phyloP scores from a whole-genome alignment of 2,329 filamentous ascomycete genomes.

The Fusarium nygamai region DNA sequence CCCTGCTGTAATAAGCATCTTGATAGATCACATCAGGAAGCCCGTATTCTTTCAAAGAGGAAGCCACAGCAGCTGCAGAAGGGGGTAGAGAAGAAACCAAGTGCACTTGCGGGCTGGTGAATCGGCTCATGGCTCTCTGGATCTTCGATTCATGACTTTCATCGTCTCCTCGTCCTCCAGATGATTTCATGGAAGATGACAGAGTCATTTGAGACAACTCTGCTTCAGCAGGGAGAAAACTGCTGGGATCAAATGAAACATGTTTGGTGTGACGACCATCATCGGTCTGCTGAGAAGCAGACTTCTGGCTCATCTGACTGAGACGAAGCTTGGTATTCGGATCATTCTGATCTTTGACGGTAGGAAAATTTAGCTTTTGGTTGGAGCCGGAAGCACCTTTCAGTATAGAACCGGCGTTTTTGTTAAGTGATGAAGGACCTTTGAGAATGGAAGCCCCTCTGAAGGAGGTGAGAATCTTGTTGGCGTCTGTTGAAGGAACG shows the following conservation, averaged over 20 bases:
- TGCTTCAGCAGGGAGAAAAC: constrained; percentile 5
- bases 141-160: constrained; percentile 16
- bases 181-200: constrained; percentile 28
- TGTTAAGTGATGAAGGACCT: neutral
- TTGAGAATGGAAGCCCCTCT: constrained; percentile 2
- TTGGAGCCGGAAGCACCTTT: constrained; percentile 45
- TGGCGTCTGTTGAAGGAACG: neutral
- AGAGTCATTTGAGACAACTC: constrained; percentile 7
- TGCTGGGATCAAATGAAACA: constrained; percentile 35
- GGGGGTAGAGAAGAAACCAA: constrained; percentile 44
- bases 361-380: constrained; percentile 69
- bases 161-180: neutral
- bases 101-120: constrained; percentile 22
- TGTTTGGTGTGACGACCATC: constrained; percentile 40
- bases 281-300: constrained; percentile 60
- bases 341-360: constrained; percentile 81
- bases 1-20: constrained; percentile 85
- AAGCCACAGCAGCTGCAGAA: constrained; percentile 35
- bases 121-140: constrained; percentile 20
- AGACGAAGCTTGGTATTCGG: constrained; percentile 69
- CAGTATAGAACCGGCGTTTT: neutral
- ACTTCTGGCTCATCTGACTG: constrained; percentile 67
- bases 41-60: constrained; percentile 38
- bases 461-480: constrained; percentile 1
- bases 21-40: constrained; percentile 80